Evolutionary conservation across 169 alveolate genomes (phyloP), one percentile per base, ranked within the genome.

Genomic region (Plasmodium reichenowi): DNA sequence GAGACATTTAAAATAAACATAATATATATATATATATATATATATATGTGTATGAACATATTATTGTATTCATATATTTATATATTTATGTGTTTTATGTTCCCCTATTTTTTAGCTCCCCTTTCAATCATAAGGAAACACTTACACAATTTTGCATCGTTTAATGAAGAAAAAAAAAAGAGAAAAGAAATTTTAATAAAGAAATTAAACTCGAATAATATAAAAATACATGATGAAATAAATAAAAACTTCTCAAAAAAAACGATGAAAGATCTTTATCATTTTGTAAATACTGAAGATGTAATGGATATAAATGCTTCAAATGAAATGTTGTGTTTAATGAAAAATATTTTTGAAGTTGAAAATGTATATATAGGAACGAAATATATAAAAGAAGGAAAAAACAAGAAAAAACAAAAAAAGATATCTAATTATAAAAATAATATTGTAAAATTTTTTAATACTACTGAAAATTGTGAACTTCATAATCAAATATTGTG

Each of bases 221-320:
- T 80, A 22, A 80, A 80, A 60, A 80, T 80, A 80, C 70, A 71
- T 29, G 90, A 80, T 56, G 90, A 67, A 15, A 80, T 80, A 80
- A 64, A 67, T 52, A 80, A 54, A 54, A 68, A 68, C 15, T 80
- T 80, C 13, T 20, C 45, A 38, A 38, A 80, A 67, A 80, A 67
- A 24, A 38, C 22, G 24, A 26, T 80, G 43, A 60, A 71, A 56
- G 90, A 80, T 67, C 24, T 80, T n/a, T 80, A 80, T 47, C 15
- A 71, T 12, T 56, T 67, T 59, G 54, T 24, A 6, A 45, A 54
- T 3, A 66, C 47, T 56, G 60, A 59, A 15, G 48, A 54, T 1
- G n/a, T 32, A 2, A 47, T 22, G 24, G 15, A 38, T 24, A 67
- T 15, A 8, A 80, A 66, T 22, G 50, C 52, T 9, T 68, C 47